These are phyloP conservation scores for Porcisia hertigi DNA, from an alignment of 208 protist species.

Conservation along the genomic window DNA sequence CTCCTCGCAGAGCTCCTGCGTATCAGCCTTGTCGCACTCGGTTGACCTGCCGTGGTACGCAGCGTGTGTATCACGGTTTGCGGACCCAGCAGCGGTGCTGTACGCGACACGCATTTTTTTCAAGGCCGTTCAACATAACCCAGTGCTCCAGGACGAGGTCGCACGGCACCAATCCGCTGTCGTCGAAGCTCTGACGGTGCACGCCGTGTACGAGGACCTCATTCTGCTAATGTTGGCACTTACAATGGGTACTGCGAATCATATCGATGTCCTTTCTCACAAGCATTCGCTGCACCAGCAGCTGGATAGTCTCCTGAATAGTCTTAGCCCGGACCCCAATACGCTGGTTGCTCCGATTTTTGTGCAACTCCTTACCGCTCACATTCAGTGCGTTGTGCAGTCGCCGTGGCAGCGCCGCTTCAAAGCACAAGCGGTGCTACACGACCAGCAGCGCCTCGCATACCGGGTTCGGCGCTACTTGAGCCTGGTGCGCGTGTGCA, in stretches of 20 bases:
- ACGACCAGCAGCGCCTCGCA: conserved; percentile 41
- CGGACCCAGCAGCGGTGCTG: conserved; percentile 64
- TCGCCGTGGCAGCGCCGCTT: conserved; percentile 23
- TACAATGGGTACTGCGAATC: conserved; percentile 47
- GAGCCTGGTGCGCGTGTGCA: conserved; percentile 52
- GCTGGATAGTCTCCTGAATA: conserved; percentile 57
- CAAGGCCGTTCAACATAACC: conserved; percentile 55
- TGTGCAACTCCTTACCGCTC: conserved; percentile 52
- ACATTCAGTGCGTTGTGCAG: conserved; percentile 47
- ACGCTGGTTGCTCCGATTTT: conserved; percentile 69
- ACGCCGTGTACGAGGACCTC: conserved; percentile 72
- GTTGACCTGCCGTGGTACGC: conserved; percentile 75
- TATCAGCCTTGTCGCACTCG: conserved; percentile 45
- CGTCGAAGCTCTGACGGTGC: conserved; percentile 56
- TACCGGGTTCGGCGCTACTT: conserved; percentile 58
- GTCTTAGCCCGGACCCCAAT: conserved; percentile 46
- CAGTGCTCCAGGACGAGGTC: conserved; percentile 51
- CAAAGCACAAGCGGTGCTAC: conserved; percentile 30
- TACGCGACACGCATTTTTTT: conserved; percentile 79
- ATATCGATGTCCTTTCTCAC: conserved; percentile 63
- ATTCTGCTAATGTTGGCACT: conserved; percentile 66
- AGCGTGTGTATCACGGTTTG: conserved; percentile 62
- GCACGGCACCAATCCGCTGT: conserved; percentile 54
- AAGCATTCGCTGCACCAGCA: conserved; percentile 61
- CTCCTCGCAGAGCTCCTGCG: conserved; percentile 34